Conservation (phyloP, 345 rosid genomes). For the Combretum micranthum region DNA sequence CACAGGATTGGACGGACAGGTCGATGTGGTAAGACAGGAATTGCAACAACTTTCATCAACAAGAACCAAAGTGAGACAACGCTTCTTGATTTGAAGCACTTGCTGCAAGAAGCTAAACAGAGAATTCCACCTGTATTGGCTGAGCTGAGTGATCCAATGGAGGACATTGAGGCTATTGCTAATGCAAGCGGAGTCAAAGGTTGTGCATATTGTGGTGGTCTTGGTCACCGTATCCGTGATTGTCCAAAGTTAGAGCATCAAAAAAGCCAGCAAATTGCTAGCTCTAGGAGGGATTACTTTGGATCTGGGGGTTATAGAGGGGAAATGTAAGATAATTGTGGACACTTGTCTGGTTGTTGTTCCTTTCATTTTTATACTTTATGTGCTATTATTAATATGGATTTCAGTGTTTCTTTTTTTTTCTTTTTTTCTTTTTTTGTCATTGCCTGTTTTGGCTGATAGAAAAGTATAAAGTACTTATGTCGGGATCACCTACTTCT, state of each 20-base stretch:
- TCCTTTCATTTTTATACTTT: too few relatives aligned
- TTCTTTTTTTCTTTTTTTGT: too few relatives aligned
- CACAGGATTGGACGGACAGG: constrained; percentile 94
- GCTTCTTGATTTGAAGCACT: constrained; percentile 78
- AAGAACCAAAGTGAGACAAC: constrained; percentile 91
- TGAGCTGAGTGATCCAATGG: constrained; percentile 84
- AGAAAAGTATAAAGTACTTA: too few relatives aligned
- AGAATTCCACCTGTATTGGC: constrained; percentile 93
- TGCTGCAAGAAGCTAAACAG: constrained; percentile 84
- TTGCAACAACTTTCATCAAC: constrained; percentile 89
- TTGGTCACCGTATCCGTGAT: constrained; percentile 81
- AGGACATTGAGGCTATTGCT: constrained; percentile 64
- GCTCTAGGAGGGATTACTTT: constrained; percentile 75
- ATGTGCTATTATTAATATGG: not conserved
- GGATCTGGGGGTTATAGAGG: constrained; percentile 94
- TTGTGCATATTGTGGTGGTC: constrained; percentile 92
- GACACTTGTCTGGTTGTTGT: too few relatives aligned
- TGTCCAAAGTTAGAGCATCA: constrained; percentile 92
- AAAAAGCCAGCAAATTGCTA: constrained; percentile 73
- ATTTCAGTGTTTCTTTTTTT: too few relatives aligned
- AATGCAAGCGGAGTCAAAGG: constrained; percentile 82
- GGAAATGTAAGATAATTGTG: constrained; percentile 36
- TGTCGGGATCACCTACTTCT: too few relatives aligned
- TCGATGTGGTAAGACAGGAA: constrained; percentile 91
- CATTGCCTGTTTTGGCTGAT: too few relatives aligned